Evolutionary conservation across 2,329 filamentous ascomycete genomes (phyloP).

Genomic region (Zymoseptoria ardabiliae): DNA sequence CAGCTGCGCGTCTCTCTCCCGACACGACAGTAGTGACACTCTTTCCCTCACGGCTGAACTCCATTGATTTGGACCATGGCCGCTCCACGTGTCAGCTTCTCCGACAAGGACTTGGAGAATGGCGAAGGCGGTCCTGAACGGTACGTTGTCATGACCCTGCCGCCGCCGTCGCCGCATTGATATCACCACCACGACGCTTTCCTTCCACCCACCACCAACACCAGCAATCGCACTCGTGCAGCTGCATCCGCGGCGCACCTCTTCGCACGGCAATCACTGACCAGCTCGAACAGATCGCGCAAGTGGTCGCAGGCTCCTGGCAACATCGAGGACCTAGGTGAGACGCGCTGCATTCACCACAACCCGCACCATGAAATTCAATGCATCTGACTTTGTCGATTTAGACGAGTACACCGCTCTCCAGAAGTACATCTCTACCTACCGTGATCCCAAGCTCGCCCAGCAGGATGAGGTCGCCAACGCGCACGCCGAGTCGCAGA

Average conservation of each 20-base stretch:
- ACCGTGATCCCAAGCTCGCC: conserved; percentile 51
- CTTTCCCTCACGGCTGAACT: conserved; percentile 13
- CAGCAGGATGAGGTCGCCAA: conserved; percentile 36
- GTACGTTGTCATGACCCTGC: conserved; percentile 7
- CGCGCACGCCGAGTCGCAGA: conserved; percentile 36
- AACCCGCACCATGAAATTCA: conserved; percentile 3
- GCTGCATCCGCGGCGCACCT: not conserved
- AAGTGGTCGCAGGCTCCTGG: conserved; percentile 35
- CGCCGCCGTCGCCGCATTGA: not conserved
- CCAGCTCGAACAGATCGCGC: conserved; percentile 22
- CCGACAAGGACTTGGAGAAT: conserved; percentile 35
- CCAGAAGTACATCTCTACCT: conserved; percentile 61
- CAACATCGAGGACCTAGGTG: conserved; percentile 37
- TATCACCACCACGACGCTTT: not conserved
- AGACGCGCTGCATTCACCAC: conserved; percentile 5
- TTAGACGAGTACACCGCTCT: conserved; percentile 59
- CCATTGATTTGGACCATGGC: conserved; percentile 32
- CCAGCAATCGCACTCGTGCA: not conserved
- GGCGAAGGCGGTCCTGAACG: conserved; percentile 22
- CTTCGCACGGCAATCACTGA: conserved; percentile 11
- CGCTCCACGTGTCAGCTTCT: conserved; percentile 34
- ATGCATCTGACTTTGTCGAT: conserved; percentile 14
- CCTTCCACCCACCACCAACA: not conserved
- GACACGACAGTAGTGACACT: conserved; percentile 2
- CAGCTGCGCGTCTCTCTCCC: conserved; percentile 6